A percentile compares a stretch with the other conserved stretches of the same genome.
These are phyloP conservation scores for Metroxylon sagu DNA, from an alignment of 176 grass and related monocot species.

Conservation along the genomic window DNA sequence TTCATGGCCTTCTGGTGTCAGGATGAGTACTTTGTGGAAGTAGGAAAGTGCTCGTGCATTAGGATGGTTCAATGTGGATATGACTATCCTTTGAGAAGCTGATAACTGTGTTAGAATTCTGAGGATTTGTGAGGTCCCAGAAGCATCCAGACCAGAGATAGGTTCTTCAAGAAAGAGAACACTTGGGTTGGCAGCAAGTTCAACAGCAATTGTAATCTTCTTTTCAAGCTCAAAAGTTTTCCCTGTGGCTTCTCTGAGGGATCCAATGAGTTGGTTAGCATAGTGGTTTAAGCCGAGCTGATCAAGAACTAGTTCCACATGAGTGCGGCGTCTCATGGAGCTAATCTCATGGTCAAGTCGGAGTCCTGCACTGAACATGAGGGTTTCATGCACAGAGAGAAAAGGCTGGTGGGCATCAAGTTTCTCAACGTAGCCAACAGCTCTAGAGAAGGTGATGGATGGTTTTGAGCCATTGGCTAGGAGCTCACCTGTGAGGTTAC, in stretches of 20 bases:
- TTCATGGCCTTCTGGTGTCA: constrained; percentile 16
- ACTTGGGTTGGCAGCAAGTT: constrained; percentile 27
- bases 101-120: constrained; percentile 1
- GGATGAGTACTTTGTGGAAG: constrained; percentile 25
- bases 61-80: constrained; percentile 14
- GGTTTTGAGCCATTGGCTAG: too few relatives aligned
- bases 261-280: background rate
- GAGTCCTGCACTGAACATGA: constrained; percentile 23
- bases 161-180: constrained; percentile 24
- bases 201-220: constrained; percentile 24
- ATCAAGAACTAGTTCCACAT: background rate
- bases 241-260: constrained; percentile 15
- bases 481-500: too few relatives aligned
- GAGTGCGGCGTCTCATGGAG: background rate
- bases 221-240: constrained; percentile 28
- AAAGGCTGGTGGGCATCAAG: constrained; percentile 16
- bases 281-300: constrained; percentile 4
- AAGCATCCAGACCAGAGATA: constrained; percentile 20
- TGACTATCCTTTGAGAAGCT: constrained; percentile 1
- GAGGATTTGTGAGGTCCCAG: constrained; percentile 20
- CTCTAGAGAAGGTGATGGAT: too few relatives aligned
- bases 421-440: background rate
- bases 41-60: constrained; percentile 20
- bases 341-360: constrained; percentile 9
- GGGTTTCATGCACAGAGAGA: constrained; percentile 18